Evolutionary conservation across 352 stramenopile species (phyloP).

Genomic region (Phytophthora rubi): DNA sequence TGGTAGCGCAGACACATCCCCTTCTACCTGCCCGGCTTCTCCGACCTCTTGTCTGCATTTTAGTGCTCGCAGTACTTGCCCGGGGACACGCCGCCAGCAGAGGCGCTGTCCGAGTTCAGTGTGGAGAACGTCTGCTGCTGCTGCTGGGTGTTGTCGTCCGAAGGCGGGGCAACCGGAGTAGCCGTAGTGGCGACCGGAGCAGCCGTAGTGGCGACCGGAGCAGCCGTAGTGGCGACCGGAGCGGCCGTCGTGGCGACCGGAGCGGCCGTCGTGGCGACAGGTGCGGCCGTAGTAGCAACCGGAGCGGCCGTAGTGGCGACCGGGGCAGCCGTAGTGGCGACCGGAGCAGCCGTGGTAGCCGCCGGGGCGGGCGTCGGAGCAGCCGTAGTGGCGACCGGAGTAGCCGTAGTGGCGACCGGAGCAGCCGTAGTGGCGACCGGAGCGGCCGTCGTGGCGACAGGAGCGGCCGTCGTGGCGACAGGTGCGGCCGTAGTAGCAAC

Average conservation of each 20-base stretch:
- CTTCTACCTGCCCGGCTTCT: conserved; percentile 5
- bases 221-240: conserved; percentile 6
- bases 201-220: background rate
- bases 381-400: background rate
- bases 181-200: conserved; percentile 1
- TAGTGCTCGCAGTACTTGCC: conserved; percentile 39
- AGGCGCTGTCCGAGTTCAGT: conserved; percentile 23
- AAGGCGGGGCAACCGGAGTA: conserved; percentile 7
- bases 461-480: background rate
- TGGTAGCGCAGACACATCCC: conserved; percentile 10
- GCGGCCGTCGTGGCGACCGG: conserved; percentile 11
- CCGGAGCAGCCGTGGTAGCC: background rate
- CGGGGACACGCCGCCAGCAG: conserved; percentile 8
- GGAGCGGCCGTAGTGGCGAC: background rate
- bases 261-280: background rate
- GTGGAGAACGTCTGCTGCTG: conserved; percentile 23
- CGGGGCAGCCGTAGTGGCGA: background rate
- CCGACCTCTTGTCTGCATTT: conserved; percentile 8
- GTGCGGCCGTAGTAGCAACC: conserved; percentile 1
- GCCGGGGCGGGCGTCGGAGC: no score
- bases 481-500: no score
- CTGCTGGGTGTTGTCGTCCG: conserved; percentile 16
- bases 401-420: conserved; percentile 7
- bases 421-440: background rate
- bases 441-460: background rate